A percentile compares a stretch with the other conserved stretches of the same genome.
These are phyloP conservation scores for Centella asiatica DNA, from an alignment of 129 eudicot genomes.

Conservation along the genomic window DNA sequence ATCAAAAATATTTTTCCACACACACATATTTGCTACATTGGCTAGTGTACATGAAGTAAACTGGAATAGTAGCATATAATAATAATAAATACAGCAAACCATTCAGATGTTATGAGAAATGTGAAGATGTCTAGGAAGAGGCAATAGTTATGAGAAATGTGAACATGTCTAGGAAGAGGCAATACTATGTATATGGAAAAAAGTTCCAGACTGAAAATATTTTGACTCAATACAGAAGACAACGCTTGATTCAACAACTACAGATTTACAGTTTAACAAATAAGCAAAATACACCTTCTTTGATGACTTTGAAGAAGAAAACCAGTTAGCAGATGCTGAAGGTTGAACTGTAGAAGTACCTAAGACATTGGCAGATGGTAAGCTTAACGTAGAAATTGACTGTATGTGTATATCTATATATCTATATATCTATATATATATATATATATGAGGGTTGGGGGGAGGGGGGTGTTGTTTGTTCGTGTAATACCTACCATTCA, in stretches of 20 bases:
- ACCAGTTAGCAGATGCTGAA: conserved; percentile 60
- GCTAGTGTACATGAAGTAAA: not conserved
- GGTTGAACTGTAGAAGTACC: conserved; percentile 47
- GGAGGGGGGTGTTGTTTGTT: no score
- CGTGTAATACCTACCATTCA: conserved; percentile 47
- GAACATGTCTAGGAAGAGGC: no score
- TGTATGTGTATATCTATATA: no score
- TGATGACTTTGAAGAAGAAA: conserved; percentile 55
- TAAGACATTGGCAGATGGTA: conserved; percentile 21
- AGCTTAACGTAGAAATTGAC: conserved; percentile 5
- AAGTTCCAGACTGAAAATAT: no score
- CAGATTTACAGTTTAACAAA: not conserved
- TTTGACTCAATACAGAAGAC: no score
- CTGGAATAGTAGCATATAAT: not conserved
- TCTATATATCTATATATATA: no score
- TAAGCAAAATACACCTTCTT: conserved; percentile 44
- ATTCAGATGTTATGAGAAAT: not conserved
- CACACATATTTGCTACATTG: no score
- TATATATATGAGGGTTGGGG: no score
- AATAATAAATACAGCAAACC: not conserved
- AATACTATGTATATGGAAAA: no score
- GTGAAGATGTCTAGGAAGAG: no score
- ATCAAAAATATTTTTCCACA: no score
- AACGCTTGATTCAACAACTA: not conserved
- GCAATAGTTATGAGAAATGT: no score